Conservation (phyloP, 2,329 filamentous ascomycete genomes). For the Malbranchea cinnamomea region DNA sequence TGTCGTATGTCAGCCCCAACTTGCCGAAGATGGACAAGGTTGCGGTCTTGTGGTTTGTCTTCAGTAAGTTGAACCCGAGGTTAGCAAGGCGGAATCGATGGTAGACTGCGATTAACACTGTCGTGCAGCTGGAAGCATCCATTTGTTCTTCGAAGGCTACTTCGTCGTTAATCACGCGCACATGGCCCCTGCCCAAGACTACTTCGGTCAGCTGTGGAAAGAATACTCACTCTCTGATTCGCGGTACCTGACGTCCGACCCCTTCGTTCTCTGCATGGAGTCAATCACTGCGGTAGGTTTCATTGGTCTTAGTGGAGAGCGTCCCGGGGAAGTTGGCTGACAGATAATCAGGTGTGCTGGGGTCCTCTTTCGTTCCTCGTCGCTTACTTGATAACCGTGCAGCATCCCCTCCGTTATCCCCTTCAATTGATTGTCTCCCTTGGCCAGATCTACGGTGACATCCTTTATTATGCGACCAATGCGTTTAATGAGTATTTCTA, state of each 20-base stretch:
- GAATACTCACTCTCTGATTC: slow-evolving; percentile 82
- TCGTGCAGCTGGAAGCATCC: slow-evolving; percentile 37
- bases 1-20: slow-evolving; percentile 38
- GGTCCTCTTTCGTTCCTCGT: slow-evolving; percentile 46
- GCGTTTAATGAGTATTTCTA: slow-evolving; percentile 44
- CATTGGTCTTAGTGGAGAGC: not conserved
- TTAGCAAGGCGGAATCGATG: slow-evolving; percentile 9
- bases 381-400: slow-evolving; percentile 38
- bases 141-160: slow-evolving; percentile 76
- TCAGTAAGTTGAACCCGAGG: slow-evolving; percentile 41
- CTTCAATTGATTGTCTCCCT: slow-evolving; percentile 46
- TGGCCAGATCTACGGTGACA: slow-evolving; percentile 49
- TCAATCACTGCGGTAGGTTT: slow-evolving; percentile 56
- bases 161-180: slow-evolving; percentile 55
- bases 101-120: slow-evolving; percentile 5
- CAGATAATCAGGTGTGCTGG: slow-evolving; percentile 36
- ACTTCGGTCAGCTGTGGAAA: slow-evolving; percentile 83
- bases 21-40: slow-evolving; percentile 41
- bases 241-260: slow-evolving; percentile 65
- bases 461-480: slow-evolving; percentile 49
- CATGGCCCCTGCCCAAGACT: slow-evolving; percentile 52
- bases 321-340: slow-evolving; percentile 5
- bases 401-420: slow-evolving; percentile 43
- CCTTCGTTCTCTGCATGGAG: slow-evolving; percentile 80
- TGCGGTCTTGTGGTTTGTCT: slow-evolving; percentile 58